These are phyloP conservation scores for Colletotrichum aenigma DNA, from an alignment of 2,329 filamentous ascomycete species.

Conservation along the genomic window DNA sequence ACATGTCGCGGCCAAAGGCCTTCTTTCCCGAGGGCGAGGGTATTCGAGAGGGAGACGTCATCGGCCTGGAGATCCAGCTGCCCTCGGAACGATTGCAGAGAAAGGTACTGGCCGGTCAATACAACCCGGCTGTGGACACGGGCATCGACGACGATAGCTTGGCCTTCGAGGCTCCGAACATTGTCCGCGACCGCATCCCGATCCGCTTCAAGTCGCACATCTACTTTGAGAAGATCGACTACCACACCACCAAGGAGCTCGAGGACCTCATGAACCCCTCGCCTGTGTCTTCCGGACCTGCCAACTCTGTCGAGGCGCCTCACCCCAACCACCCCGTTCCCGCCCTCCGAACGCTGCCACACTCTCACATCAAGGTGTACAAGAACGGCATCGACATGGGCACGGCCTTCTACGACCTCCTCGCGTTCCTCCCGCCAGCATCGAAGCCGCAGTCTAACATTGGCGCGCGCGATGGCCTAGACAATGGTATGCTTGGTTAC, in stretches of 20 bases:
- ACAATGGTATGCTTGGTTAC: conserved; percentile 95
- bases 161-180: conserved; percentile 70
- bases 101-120: conserved; percentile 85
- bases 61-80: conserved; percentile 90
- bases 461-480: conserved; percentile 83
- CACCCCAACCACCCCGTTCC: conserved; percentile 75
- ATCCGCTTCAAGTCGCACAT: conserved; percentile 93
- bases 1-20: conserved; percentile 91
- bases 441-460: conserved; percentile 74
- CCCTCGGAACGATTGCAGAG: conserved; percentile 85
- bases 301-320: conserved; percentile 60
- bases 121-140: conserved; percentile 83
- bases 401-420: conserved; percentile 83
- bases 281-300: conserved; percentile 46
- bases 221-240: conserved; percentile 93
- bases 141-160: conserved; percentile 59
- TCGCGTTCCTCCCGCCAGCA: conserved; percentile 90
- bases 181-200: conserved; percentile 93
- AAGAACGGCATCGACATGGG: conserved; percentile 91
- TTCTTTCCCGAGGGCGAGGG: conserved; percentile 82
- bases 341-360: conserved; percentile 83
- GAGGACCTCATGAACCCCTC: conserved; percentile 82
- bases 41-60: conserved; percentile 88
- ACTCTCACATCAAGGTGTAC: conserved; percentile 86
- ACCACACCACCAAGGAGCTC: conserved; percentile 84